Evolutionary conservation across 495 filamentous ascomycete species (phyloP).

Genomic region (Aspergillus wentii): DNA sequence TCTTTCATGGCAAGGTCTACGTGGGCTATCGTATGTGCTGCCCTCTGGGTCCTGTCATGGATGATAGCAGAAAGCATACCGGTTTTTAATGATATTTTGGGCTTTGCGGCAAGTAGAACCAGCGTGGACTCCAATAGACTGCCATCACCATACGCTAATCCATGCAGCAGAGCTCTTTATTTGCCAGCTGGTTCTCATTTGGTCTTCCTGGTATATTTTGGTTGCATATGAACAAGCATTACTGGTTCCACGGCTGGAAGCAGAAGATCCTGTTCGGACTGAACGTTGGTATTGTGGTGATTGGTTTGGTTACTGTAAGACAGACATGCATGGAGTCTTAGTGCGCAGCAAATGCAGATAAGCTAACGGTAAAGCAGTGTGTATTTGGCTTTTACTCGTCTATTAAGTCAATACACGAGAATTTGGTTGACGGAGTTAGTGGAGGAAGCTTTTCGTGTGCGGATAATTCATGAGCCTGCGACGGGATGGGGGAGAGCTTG

Average conservation of each 20-base stretch:
- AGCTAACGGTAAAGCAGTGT: conserved; percentile 7
- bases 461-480: conserved; percentile 18
- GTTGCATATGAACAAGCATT: conserved; percentile 25
- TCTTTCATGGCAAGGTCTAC: conserved; percentile 30
- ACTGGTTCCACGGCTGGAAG: conserved; percentile 12
- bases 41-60: conserved; percentile 56
- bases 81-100: conserved; percentile 57
- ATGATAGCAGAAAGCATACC: conserved; percentile 62
- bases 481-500: not conserved
- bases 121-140: not conserved
- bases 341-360: conserved; percentile 1
- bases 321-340: not conserved
- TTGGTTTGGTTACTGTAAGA: conserved; percentile 27
- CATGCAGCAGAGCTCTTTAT: conserved; percentile 14
- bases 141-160: conserved; percentile 2
- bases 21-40: conserved; percentile 49
- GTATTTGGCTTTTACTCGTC: conserved; percentile 29
- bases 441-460: conserved; percentile 27
- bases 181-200: conserved; percentile 25
- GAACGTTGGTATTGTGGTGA: conserved; percentile 15
- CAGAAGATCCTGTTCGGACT: conserved; percentile 19
- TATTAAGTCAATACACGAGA: conserved; percentile 19
- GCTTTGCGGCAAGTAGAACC: conserved; percentile 23
- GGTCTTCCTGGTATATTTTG: conserved; percentile 27
- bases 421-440: conserved; percentile 11